These are phyloP conservation scores for Sarocladium oryzae DNA, from an alignment of 2,329 filamentous ascomycete species.

Conservation along the genomic window DNA sequence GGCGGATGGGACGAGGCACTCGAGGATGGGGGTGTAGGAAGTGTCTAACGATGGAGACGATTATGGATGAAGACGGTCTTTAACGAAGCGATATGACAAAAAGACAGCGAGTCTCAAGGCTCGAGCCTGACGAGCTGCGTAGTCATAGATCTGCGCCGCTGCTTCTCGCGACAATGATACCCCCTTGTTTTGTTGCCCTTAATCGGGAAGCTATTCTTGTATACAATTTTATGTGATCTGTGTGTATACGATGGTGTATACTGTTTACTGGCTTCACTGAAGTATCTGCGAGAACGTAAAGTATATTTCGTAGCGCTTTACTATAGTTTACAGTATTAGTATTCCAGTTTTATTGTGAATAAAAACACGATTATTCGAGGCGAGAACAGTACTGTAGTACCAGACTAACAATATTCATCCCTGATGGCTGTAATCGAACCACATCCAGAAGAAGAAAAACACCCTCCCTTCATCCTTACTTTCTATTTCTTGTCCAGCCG, in stretches of 20 bases:
- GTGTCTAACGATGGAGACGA: slow-evolving; percentile 24
- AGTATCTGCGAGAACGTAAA: too few relatives aligned
- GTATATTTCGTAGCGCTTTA: too few relatives aligned
- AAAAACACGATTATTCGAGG: too few relatives aligned
- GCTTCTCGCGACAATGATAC: slow-evolving; percentile 4
- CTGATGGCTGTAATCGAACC: too few relatives aligned
- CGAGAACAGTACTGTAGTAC: too few relatives aligned
- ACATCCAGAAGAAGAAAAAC: too few relatives aligned
- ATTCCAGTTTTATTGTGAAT: too few relatives aligned
- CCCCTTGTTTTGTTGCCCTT: background rate
- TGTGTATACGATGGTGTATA: background rate
- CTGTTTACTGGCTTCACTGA: too few relatives aligned
- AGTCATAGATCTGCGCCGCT: slow-evolving; percentile 2
- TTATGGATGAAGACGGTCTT: slow-evolving; percentile 5
- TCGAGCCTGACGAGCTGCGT: background rate
- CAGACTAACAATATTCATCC: too few relatives aligned
- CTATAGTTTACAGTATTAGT: too few relatives aligned
- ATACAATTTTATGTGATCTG: background rate
- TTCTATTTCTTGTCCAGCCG: slow-evolving; percentile 9
- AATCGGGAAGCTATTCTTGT: background rate
- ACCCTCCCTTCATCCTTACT: too few relatives aligned
- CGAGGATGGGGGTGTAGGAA: slow-evolving; percentile 49
- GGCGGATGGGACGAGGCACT: slow-evolving; percentile 85
- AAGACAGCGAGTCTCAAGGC: background rate
- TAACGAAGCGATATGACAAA: background rate